Evolutionary conservation across 768 basidiomycete genomes (phyloP).

Genomic region (Austroboletus festivus): DNA sequence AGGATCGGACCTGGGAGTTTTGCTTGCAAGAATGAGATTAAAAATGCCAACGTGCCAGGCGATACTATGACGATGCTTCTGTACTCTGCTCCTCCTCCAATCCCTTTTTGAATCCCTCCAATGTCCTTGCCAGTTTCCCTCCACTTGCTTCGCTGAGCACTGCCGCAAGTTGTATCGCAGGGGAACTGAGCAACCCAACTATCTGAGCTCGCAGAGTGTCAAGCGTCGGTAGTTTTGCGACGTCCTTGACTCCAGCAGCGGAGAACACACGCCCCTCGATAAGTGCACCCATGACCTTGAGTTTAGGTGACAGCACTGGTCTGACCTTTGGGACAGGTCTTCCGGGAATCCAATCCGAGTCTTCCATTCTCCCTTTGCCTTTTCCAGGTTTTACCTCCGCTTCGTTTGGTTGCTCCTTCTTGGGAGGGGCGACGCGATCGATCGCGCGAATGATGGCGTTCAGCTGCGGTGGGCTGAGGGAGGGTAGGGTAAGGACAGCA

Average conservation of each 20-base stretch:
- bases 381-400: constrained; percentile 44
- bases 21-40: constrained; percentile 38
- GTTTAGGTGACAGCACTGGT: constrained; percentile 56
- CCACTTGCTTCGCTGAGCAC: constrained; percentile 68
- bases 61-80: constrained; percentile 22
- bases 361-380: constrained; percentile 52
- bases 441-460: constrained; percentile 63
- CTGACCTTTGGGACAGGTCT: constrained; percentile 60
- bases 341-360: constrained; percentile 63
- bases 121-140: constrained; percentile 62
- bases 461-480: constrained; percentile 71
- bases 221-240: constrained; percentile 74
- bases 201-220: constrained; percentile 78
- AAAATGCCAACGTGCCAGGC: constrained; percentile 6
- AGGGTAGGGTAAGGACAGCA: constrained; percentile 61
- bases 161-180: constrained; percentile 69
- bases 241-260: constrained; percentile 52
- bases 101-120: constrained; percentile 71
- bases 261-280: constrained; percentile 74
- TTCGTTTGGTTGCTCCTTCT: constrained; percentile 49
- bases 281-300: constrained; percentile 74
- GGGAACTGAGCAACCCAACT: constrained; percentile 77
- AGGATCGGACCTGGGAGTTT: constrained; percentile 90
- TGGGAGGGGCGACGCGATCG: constrained; percentile 62
- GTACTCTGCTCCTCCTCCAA: constrained; percentile 48